Conservation (phyloP, 352 stramenopile genomes). For the Phytophthora parvispora region DNA sequence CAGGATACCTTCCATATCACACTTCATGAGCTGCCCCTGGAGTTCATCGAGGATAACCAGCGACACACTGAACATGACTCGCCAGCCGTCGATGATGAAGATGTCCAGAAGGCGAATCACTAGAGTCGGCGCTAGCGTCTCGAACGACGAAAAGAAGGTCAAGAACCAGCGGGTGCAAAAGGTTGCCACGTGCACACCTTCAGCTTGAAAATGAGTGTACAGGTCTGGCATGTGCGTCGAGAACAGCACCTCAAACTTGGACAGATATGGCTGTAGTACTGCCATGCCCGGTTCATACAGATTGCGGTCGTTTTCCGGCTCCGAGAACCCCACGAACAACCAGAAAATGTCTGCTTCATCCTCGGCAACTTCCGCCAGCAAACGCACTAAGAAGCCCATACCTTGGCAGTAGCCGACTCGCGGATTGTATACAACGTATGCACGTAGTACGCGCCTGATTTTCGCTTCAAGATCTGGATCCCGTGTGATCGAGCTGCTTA, state of each 20-base stretch:
- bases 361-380: conserved; percentile 73
- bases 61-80: conserved; percentile 82
- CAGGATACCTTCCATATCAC: conserved; percentile 79
- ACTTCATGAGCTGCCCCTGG: conserved; percentile 52
- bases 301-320: conserved; percentile 78
- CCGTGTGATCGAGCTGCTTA: neutral
- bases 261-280: conserved; percentile 72
- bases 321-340: conserved; percentile 83
- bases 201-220: conserved; percentile 60
- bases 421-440: conserved; percentile 87
- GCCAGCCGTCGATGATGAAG: conserved; percentile 85
- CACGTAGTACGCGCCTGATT: conserved; percentile 80
- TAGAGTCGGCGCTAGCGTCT: conserved; percentile 76
- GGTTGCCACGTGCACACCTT: conserved; percentile 73
- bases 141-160: conserved; percentile 87
- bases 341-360: conserved; percentile 86
- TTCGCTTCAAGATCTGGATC: conserved; percentile 59
- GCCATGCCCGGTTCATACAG: conserved; percentile 83
- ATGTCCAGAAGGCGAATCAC: conserved; percentile 81
- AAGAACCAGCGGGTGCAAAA: conserved; percentile 89
- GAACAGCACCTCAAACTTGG: conserved; percentile 74
- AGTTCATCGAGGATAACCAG: conserved; percentile 85
- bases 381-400: conserved; percentile 88
- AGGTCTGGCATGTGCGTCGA: conserved; percentile 77
- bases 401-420: conserved; percentile 89